These are phyloP conservation scores for Avena eriantha DNA, from an alignment of 176 grass and related monocot genomes.

Conservation along the genomic window DNA sequence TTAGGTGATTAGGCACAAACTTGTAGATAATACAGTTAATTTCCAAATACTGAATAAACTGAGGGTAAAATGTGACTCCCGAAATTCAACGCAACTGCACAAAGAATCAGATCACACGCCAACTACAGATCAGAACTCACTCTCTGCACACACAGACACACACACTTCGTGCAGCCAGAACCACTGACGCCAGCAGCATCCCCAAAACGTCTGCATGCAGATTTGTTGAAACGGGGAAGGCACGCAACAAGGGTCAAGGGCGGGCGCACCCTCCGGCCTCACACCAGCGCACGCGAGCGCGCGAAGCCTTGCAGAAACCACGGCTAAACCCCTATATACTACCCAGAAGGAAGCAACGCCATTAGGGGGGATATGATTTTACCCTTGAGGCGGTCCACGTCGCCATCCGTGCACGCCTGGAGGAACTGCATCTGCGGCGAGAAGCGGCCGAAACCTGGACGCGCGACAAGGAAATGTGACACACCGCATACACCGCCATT, in stretches of 20 bases:
- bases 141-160: too few species aligned
- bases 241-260: background rate
- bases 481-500: background rate
- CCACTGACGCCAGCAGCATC: background rate
- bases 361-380: background rate
- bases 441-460: background rate
- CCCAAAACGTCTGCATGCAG: background rate
- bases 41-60: background rate
- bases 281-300: background rate
- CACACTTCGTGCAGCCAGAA: background rate
- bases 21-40: background rate
- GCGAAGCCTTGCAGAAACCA: background rate
- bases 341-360: background rate
- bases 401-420: constrained; percentile 1
- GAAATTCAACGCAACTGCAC: too few species aligned
- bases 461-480: background rate
- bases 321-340: background rate
- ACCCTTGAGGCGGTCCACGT: constrained; percentile 41
- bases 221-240: background rate
- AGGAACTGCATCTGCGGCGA: constrained; percentile 31
- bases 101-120: too few species aligned
- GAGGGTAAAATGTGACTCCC: background rate
- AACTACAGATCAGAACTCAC: background rate
- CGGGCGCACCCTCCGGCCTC: background rate
- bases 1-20: background rate